phyloP scores from a whole-genome alignment of 2,329 filamentous ascomycete genomes.

The Diaporthe amygdali region DNA sequence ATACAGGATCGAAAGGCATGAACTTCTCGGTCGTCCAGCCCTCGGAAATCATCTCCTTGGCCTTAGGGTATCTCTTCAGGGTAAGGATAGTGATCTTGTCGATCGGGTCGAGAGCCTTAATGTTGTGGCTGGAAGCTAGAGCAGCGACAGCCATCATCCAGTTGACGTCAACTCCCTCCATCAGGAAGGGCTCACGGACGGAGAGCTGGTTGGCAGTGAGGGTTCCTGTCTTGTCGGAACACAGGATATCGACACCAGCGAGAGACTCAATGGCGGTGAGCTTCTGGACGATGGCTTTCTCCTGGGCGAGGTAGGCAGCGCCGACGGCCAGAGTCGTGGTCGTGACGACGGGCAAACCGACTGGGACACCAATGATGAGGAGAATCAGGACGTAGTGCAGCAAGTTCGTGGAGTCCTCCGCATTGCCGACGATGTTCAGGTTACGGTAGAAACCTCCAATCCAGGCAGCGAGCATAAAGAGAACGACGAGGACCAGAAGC shows the following conservation, averaged over 20 bases:
- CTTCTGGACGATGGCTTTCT: conserved; percentile 82
- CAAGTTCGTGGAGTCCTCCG: conserved; percentile 65
- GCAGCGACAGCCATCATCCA: conserved; percentile 86
- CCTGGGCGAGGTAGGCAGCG: conserved; percentile 77
- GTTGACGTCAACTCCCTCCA: conserved; percentile 78
- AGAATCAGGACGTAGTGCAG: conserved; percentile 73
- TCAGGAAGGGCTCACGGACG: conserved; percentile 78
- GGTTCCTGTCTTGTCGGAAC: conserved; percentile 83
- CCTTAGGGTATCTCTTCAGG: conserved; percentile 77
- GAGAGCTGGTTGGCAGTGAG: conserved; percentile 77
- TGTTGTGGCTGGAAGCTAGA: conserved; percentile 78
- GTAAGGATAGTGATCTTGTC: conserved; percentile 81
- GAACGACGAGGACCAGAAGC: conserved; percentile 77
- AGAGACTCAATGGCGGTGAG: conserved; percentile 79
- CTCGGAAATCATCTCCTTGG: conserved; percentile 74
- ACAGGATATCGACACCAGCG: conserved; percentile 78
- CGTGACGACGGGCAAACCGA: conserved; percentile 80
- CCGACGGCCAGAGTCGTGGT: conserved; percentile 80
- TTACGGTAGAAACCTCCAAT: conserved; percentile 81
- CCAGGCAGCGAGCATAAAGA: conserved; percentile 77
- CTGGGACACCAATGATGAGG: conserved; percentile 79
- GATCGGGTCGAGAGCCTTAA: conserved; percentile 79
- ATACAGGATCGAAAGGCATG: conserved; percentile 79
- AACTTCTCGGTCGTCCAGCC: conserved; percentile 81
- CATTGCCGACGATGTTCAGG: conserved; percentile 64